Evolutionary conservation across 495 filamentous ascomycete species (phyloP).

Genomic region (Thermothielavioides terrestris): DNA sequence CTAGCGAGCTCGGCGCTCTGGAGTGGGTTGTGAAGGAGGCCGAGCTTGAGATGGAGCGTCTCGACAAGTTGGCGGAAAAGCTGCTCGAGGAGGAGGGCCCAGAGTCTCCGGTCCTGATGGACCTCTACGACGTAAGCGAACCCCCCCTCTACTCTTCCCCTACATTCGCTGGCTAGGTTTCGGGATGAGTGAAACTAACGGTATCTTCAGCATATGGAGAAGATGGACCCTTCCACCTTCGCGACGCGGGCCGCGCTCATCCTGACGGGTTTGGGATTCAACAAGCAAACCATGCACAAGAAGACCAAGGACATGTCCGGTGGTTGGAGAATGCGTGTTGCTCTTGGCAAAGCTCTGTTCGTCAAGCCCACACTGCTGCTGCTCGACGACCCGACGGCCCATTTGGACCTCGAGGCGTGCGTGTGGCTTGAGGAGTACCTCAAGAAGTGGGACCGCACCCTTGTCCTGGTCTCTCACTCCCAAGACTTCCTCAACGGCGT

Average conservation of each 20-base stretch:
- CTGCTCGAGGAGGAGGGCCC: slow-evolving; percentile 86
- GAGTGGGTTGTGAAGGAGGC: slow-evolving; percentile 97
- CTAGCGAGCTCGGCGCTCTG: slow-evolving; percentile 77
- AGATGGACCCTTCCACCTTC: slow-evolving; percentile 99
- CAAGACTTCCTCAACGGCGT: slow-evolving; percentile 99
- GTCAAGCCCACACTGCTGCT: slow-evolving; percentile 93
- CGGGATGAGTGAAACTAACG: slow-evolving; percentile 13
- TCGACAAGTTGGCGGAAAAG: slow-evolving; percentile 84
- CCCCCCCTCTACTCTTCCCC: not conserved
- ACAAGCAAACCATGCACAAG: slow-evolving; percentile 94
- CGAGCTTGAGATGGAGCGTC: slow-evolving; percentile 79
- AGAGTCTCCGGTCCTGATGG: slow-evolving; percentile 82
- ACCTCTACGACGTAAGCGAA: slow-evolving; percentile 81
- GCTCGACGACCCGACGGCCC: slow-evolving; percentile 96
- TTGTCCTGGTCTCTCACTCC: slow-evolving; percentile 93
- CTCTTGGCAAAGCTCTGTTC: slow-evolving; percentile 94
- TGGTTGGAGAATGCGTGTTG: slow-evolving; percentile 99
- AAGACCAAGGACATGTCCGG: slow-evolving; percentile 99
- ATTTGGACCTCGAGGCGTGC: slow-evolving; percentile 98
- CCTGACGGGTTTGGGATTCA: slow-evolving; percentile 97
- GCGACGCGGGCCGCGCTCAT: slow-evolving; percentile 92
- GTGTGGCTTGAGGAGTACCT: slow-evolving; percentile 99
- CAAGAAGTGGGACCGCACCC: slow-evolving; percentile 99
- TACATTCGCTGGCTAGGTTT: no score
- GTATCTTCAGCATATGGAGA: slow-evolving; percentile 77